phyloP scores from a whole-genome alignment of 305 asterid species.

The Caryopteris hybrid region DNA sequence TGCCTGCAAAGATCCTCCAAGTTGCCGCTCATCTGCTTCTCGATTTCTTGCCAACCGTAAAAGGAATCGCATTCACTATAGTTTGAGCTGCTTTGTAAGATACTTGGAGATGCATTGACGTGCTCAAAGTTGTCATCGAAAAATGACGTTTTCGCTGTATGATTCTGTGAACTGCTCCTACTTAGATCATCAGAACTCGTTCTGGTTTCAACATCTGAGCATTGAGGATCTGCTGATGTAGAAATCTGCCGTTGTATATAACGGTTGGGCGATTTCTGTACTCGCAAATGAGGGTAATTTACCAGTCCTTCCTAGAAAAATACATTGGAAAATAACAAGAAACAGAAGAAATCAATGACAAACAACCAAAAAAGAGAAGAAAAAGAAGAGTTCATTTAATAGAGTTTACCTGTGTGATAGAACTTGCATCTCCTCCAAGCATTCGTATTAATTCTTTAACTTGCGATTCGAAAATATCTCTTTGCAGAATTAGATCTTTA shows the following conservation, averaged over 20 bases:
- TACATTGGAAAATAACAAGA: too few relatives aligned
- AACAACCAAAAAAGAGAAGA: background rate
- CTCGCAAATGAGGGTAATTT: conserved; percentile 60
- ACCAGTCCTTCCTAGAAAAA: conserved; percentile 42
- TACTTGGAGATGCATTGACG: conserved; percentile 35
- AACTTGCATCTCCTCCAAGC: conserved; percentile 43
- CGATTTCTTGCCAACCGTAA: conserved; percentile 61
- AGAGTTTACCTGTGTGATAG: conserved; percentile 19
- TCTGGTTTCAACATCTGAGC: conserved; percentile 23
- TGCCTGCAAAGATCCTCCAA: conserved; percentile 57
- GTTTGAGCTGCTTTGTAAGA: conserved; percentile 30
- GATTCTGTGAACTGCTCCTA: conserved; percentile 47
- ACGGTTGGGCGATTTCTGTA: conserved; percentile 43
- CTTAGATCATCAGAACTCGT: conserved; percentile 35
- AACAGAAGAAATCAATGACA: background rate
- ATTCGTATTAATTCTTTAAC: conserved; percentile 42
- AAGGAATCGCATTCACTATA: conserved; percentile 45
- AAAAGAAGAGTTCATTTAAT: too few relatives aligned
- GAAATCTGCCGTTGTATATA: conserved; percentile 20
- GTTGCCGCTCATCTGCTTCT: conserved; percentile 36
- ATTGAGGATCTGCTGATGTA: conserved; percentile 22
- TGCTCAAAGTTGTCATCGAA: conserved; percentile 28
- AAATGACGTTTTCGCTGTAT: conserved; percentile 28
- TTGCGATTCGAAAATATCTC: conserved; percentile 63
- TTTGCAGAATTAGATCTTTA: conserved; percentile 55